Evolutionary conservation across 2,329 filamentous ascomycete genomes (phyloP).

Genomic region (Pseudocercospora pini-densiflorae): DNA sequence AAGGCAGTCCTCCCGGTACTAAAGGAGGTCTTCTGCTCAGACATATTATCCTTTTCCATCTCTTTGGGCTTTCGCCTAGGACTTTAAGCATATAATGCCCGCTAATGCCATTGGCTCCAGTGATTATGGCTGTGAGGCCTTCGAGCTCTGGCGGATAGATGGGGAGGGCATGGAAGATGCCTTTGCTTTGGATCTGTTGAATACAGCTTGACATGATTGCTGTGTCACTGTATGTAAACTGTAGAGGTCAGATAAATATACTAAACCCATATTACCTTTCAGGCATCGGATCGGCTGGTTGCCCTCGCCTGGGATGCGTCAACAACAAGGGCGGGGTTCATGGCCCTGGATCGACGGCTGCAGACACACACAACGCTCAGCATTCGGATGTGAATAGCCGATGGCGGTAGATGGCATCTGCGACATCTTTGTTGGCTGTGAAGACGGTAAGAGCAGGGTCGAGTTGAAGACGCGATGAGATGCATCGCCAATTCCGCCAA

Average conservation of each 20-base stretch:
- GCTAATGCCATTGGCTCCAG: conserved; percentile 60
- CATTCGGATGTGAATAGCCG: background rate
- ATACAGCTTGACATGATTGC: conserved; percentile 9
- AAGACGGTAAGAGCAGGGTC: background rate
- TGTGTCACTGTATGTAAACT: background rate
- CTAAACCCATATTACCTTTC: background rate
- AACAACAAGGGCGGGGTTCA: background rate
- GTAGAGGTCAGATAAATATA: background rate
- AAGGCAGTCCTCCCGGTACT: conserved; percentile 33
- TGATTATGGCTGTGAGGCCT: conserved; percentile 57
- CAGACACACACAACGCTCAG: background rate
- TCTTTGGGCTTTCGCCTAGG: conserved; percentile 50
- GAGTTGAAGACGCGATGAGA: too few relatives aligned
- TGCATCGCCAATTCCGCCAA: background rate
- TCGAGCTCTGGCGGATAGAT: conserved; percentile 47
- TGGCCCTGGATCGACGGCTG: background rate
- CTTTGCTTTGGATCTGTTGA: conserved; percentile 38
- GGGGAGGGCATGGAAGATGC: conserved; percentile 58
- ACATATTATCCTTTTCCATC: conserved; percentile 60
- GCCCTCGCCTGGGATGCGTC: background rate
- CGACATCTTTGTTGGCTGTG: background rate
- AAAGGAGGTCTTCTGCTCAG: conserved; percentile 53
- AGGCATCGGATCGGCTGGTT: background rate
- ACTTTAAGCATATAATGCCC: conserved; percentile 57
- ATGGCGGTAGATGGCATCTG: background rate